Evolutionary conservation across 345 rosid genomes (phyloP), one percentile per base, ranked within the genome.

Genomic region (Stellera chamaejasme): DNA sequence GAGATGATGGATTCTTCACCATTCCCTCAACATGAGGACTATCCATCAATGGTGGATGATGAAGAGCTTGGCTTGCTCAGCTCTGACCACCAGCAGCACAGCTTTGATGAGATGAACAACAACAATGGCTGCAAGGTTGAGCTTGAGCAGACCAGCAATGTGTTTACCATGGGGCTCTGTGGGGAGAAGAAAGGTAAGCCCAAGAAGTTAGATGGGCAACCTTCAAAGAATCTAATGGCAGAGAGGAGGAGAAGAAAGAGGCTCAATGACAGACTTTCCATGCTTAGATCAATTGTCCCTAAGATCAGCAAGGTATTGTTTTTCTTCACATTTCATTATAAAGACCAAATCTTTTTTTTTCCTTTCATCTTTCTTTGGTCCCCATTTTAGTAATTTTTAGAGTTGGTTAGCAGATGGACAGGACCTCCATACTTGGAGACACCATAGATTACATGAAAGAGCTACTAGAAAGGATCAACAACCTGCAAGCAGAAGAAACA

Each of bases 261-360:
- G 41, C 75, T 91, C 55, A 85, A 88, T 63, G 95, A 83, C 64
- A 70, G 92, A 23, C 90, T 88, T 28, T 83, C 92, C 45, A 91
- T 86, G 92, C 83, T 90, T 50, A 76, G 97, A 78, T 90, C 97
- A 67, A 81, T 90, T 27, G 97, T 90, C 50, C 96, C 97, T 10
- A 90, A 90, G 82, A 90, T 90, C 75, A 87, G 93, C 74, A 90
- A 90, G 96, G 97, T 87, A 52, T 61, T 54, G 11, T 44, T 25
- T 28, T 10, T 61, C 19, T 39, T 58, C 42, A 52, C 41, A 52
- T 68, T 60, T 66, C 61, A 57, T 62, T 11, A 59, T 42, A 11
- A 3, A 50, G 39, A 2, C 27, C 10, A 55, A 45, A 46, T 64
- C 47, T 67, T 32, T 60, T 60, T 42, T 62, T 61, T 66, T 67